phyloP scores from a whole-genome alignment of 2,329 filamentous ascomycete genomes.

The Sordariomycetes sp. region DNA sequence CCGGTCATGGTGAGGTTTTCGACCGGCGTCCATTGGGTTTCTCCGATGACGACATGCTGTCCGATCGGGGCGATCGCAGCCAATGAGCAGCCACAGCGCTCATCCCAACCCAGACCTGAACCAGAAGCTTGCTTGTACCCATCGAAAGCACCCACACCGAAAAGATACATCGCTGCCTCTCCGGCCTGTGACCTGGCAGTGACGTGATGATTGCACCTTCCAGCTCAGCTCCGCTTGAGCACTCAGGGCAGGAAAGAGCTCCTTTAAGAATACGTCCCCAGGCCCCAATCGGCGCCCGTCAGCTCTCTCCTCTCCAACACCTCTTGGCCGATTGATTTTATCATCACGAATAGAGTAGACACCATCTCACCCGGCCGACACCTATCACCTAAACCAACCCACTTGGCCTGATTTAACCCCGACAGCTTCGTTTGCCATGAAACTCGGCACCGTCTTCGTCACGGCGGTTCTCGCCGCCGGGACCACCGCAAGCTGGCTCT shows the following conservation, averaged over 20 bases:
- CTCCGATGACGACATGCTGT: not conserved
- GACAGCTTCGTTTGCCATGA: not conserved
- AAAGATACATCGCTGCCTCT: not conserved
- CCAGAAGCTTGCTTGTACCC: not conserved
- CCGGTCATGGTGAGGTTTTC: not conserved
- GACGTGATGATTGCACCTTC: conserved; percentile 5
- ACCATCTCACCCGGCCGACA: not conserved
- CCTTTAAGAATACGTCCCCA: not conserved
- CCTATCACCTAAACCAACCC: too few relatives aligned
- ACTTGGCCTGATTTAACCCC: not conserved
- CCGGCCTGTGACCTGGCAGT: not conserved
- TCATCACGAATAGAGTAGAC: not conserved
- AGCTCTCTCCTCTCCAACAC: not conserved
- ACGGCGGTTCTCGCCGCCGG: not conserved
- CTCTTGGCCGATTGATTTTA: not conserved
- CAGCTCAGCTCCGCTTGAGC: not conserved
- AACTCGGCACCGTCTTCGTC: conserved; percentile 2
- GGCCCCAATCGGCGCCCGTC: too few relatives aligned
- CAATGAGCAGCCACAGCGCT: not conserved
- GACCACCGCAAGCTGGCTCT: conserved; percentile 1
- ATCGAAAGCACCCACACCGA: not conserved
- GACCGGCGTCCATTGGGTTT: not conserved
- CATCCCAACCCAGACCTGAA: not conserved
- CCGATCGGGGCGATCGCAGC: not conserved
- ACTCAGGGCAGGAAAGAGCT: not conserved